These are phyloP conservation scores for Ganoderma lucidum DNA, from an alignment of 1,284 basidiomycete species.

Conservation along the genomic window DNA sequence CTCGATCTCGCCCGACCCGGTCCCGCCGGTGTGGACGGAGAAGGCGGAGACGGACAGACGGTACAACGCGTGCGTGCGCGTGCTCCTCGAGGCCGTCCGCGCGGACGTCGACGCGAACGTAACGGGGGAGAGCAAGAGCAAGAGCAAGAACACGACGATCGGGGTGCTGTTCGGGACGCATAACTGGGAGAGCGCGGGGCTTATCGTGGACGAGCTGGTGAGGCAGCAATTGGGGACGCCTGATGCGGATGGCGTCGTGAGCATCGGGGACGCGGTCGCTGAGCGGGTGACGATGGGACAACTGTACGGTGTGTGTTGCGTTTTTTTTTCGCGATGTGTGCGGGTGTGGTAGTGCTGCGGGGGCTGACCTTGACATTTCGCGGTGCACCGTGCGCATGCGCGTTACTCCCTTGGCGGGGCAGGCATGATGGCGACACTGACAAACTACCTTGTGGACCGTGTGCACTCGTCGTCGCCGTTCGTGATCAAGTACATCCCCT, in stretches of 20 bases:
- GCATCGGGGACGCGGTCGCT: slow-evolving; percentile 59
- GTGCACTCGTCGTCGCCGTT: slow-evolving; percentile 70
- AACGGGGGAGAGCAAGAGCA: background rate
- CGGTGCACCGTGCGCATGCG: background rate
- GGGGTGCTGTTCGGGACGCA: slow-evolving; percentile 89
- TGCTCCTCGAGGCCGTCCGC: slow-evolving; percentile 69
- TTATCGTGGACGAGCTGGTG: slow-evolving; percentile 71
- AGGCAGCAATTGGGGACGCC: slow-evolving; percentile 60
- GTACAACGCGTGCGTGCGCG: slow-evolving; percentile 75
- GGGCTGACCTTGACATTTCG: background rate
- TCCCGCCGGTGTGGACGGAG: slow-evolving; percentile 72
- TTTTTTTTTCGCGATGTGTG: background rate
- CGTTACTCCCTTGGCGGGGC: background rate
- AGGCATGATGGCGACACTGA: slow-evolving; percentile 89
- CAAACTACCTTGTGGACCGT: slow-evolving; percentile 69
- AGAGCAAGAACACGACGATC: slow-evolving; percentile 52
- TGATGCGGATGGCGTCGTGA: slow-evolving; percentile 41
- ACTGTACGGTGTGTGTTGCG: slow-evolving; percentile 72
- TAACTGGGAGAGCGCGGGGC: slow-evolving; percentile 73
- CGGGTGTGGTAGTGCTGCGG: background rate
- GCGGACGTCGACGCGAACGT: slow-evolving; percentile 45
- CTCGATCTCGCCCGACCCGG: slow-evolving; percentile 62
- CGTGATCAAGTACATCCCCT: slow-evolving; percentile 87
- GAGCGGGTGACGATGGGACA: slow-evolving; percentile 84
- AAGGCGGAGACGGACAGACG: slow-evolving; percentile 84